Evolutionary conservation across 768 basidiomycete genomes (phyloP), one percentile per base, ranked within the genome.

Genomic region (Basidioascus undulatus): DNA sequence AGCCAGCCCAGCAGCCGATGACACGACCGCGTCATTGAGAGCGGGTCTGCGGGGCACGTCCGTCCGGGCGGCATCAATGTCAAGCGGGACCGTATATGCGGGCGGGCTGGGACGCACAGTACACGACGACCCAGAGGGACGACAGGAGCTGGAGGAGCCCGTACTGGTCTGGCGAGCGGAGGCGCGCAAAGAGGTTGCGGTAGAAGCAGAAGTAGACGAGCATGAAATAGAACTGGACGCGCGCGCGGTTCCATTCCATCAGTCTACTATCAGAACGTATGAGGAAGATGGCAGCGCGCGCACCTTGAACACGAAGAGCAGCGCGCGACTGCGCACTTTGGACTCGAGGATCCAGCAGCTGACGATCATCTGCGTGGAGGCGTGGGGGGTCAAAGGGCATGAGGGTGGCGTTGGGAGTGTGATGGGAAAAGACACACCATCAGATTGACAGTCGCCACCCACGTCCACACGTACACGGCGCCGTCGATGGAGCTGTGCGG

Each of bases 401-500:
- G 51, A 51, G 13, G 53, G 54, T 54, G 20, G 24, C 38, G 19
- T 37, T 40, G 36, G 26, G 19, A 19, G 23, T 18, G 30, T 4
- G 37, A 16, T 32, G 23, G 3, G 20, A 16, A 40, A 20, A 42
- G 31, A 26, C n/a, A 27, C n/a, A 32, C n/a, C 12, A 26, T 3
- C 18, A 40, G 38, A 42, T 53, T 44, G 32, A 56, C 48, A 20
- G 51, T 60, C 20, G 53, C 55, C 18, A 61, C 54, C 59, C 60
- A 61, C 5, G 56, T 57, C 41, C 52, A 62, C 1, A 61, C 61
- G 53, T 61, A 63, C 4, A 59, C 57, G 33, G 59, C 52, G 1
- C 61, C 61, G 37, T 64, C 61, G 3, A 61, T 34, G 16, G 55
- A 58, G 0, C 55, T 54, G 46, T 63, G 62, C 12, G 62, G 62